Evolutionary conservation across 768 basidiomycete species (phyloP), one percentile per base, ranked within the genome.

Genomic region (Agaricus sinodeliciosus): DNA sequence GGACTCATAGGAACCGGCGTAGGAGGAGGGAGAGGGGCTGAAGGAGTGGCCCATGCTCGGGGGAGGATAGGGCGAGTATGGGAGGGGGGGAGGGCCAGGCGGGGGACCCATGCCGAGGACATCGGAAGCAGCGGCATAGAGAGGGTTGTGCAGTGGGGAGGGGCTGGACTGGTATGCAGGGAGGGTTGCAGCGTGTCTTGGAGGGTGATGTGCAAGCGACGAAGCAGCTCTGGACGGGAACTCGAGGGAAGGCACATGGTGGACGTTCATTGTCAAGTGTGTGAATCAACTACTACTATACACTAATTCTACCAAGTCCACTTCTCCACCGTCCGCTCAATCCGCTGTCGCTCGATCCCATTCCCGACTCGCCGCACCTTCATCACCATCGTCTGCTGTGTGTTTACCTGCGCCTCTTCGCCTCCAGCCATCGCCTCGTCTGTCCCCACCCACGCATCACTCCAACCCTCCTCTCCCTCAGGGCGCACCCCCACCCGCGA

Each of bases 101-200:
- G 60, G 51, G 25, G 47, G 28, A 22, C 78, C 82, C 80, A 88
- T 83, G 13, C 89, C 89, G 13, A 92, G 75, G 8, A 90, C 85
- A 64, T 86, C 81, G 8, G 89, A 88, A 8, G 90, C 90, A 12
- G 88, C 89, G 9, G 79, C 77, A 64, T 88, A 85, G 11, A 89
- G 66, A 35, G 76, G 71, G 62, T 83, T 80, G 58, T 79, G 82
- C 67, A 25, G 25, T 9, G 9, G 71, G 60, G 18, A 48, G 19
- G 41, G 62, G 62, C 66, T 46, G 19, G 16, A n/a, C 26, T 55
- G 40, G 42, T 25, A 11, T 6, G 19, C 45, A 13, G 55, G 51
- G 43, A 50, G 51, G 26, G n/a, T n/a, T n/a, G 74, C 65, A 7
- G 70, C 69, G 59, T 73, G 69, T 47, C 72, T 69, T 45, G 71